Conservation (phyloP, 1,139 yeast genomes). For the Arxiozyma telluris region DNA sequence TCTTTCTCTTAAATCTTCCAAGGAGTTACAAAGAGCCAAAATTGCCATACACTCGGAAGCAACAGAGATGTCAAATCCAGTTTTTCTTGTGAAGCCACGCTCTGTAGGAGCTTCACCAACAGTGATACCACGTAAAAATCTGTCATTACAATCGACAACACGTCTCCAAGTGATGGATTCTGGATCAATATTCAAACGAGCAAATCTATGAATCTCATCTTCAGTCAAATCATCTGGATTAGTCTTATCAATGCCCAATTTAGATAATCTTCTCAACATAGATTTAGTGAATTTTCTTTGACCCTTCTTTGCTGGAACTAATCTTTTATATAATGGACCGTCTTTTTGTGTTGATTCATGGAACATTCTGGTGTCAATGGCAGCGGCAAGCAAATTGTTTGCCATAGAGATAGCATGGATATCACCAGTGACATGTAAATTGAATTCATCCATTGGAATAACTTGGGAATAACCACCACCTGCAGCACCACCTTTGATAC, state of each 20-base stretch:
- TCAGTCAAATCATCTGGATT: slow-evolving; percentile 59
- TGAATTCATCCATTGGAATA: slow-evolving; percentile 82
- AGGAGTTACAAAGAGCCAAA: slow-evolving; percentile 57
- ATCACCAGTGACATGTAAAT: slow-evolving; percentile 79
- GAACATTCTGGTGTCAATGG: slow-evolving; percentile 76
- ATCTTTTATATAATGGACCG: slow-evolving; percentile 56
- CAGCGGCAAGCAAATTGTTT: slow-evolving; percentile 71
- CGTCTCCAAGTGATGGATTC: slow-evolving; percentile 65
- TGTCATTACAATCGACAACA: slow-evolving; percentile 74
- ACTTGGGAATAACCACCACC: slow-evolving; percentile 85
- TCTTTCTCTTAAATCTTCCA: slow-evolving; percentile 59
- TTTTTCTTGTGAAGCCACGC: slow-evolving; percentile 56
- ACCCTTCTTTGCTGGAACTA: slow-evolving; percentile 65
- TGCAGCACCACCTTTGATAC: slow-evolving; percentile 85
- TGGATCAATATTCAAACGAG: slow-evolving; percentile 62
- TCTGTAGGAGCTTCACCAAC: slow-evolving; percentile 73
- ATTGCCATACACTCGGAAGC: slow-evolving; percentile 81
- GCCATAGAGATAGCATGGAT: slow-evolving; percentile 78
- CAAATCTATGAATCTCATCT: slow-evolving; percentile 56
- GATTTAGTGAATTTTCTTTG: slow-evolving; percentile 55
- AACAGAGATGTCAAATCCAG: slow-evolving; percentile 77
- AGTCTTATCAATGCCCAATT: slow-evolving; percentile 55
- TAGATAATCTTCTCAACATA: slow-evolving; percentile 54
- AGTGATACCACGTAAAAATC: slow-evolving; percentile 66
- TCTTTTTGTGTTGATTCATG: slow-evolving; percentile 66